phyloP scores from a whole-genome alignment of 352 stramenopile species.

The Halophytophthora polymorphica region DNA sequence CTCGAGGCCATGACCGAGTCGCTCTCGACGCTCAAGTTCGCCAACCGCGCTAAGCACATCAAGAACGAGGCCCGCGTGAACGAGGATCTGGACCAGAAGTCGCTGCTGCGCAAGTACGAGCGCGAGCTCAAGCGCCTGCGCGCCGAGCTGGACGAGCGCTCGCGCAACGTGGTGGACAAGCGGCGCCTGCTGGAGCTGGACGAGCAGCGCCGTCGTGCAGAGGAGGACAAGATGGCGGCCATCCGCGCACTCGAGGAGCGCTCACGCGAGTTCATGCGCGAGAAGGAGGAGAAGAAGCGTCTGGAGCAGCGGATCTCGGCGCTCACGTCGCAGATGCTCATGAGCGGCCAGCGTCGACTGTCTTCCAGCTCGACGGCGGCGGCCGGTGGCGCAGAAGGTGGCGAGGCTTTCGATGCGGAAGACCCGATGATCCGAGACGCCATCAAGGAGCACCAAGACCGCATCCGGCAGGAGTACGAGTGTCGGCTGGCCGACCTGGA shows the following conservation, averaged over 20 bases:
- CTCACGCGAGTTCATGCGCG: conserved; percentile 91
- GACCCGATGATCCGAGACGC: conserved; percentile 77
- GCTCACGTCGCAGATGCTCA: conserved; percentile 93
- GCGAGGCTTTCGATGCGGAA: conserved; percentile 48
- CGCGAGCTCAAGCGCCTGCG: conserved; percentile 92
- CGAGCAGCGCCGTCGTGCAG: conserved; percentile 85
- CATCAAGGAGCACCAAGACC: conserved; percentile 89
- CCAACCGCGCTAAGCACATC: conserved; percentile 92
- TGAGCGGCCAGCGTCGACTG: conserved; percentile 56
- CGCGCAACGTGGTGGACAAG: conserved; percentile 93
- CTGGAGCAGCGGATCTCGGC: conserved; percentile 92
- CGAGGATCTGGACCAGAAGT: conserved; percentile 93
- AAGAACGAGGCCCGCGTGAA: conserved; percentile 90
- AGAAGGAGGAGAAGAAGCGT: conserved; percentile 95
- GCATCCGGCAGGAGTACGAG: conserved; percentile 91
- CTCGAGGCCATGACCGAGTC: conserved; percentile 89
- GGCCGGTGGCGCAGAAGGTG: conserved; percentile 16
- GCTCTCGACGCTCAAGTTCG: conserved; percentile 93
- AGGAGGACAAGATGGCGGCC: conserved; percentile 94
- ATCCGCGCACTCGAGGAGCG: conserved; percentile 90
- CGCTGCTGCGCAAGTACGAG: conserved; percentile 92
- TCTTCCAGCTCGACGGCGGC: conserved; percentile 8
- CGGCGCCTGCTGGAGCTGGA: conserved; percentile 88
- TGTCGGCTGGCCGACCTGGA: conserved; percentile 90
- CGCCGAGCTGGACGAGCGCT: conserved; percentile 90